Evolutionary conservation across 768 basidiomycete genomes (phyloP), one percentile per base, ranked within the genome.

Genomic region (Artomyces pyxidatus): DNA sequence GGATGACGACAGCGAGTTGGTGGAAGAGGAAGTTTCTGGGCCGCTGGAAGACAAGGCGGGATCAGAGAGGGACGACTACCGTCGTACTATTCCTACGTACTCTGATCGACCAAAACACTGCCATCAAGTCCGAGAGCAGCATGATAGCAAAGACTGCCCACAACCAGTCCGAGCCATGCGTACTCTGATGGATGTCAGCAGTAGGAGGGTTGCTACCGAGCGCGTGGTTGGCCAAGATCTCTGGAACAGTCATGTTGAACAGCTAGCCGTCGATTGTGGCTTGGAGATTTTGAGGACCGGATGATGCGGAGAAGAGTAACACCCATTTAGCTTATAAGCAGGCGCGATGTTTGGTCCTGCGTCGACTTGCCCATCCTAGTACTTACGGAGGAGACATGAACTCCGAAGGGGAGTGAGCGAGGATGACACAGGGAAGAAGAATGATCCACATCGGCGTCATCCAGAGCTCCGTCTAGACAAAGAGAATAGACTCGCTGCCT

Each of bases 91-190:
- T 35, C 12, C 16, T 6, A 49, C 70, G 23, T 50, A 64, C 63
- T 49, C 64, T 47, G 55, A 68, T 68, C 25, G 64, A 62, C 65
- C 70, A 73, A 28, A 50, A 61, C 19, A 75, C 48, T 41, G 68
- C 56, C 39, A 59, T 44, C 29, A 77, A 45, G 53, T 73, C 71
- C 17, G 66, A 66, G 4, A 74, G 11, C 3, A 68, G 57, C 71
- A 80, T 75, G 52, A 78, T 30, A 8, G 74, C 68, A 53, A 78
- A 77, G 16, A 75, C 75, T 0, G 76, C 69, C 76, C 76, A 81
- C 11, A 75, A 59, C 73, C 73, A 80, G 60, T 77, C 68, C 0
- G 76, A 75, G 3, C 70, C 76, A 52, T 62, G 55, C 11, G 58
- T 65, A 45, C 71, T 71, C 60, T 78, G 72, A 60, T 73, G 68